Evolutionary conservation across 306 rosid species (phyloP).

Genomic region (Quillaja saponaria): DNA sequence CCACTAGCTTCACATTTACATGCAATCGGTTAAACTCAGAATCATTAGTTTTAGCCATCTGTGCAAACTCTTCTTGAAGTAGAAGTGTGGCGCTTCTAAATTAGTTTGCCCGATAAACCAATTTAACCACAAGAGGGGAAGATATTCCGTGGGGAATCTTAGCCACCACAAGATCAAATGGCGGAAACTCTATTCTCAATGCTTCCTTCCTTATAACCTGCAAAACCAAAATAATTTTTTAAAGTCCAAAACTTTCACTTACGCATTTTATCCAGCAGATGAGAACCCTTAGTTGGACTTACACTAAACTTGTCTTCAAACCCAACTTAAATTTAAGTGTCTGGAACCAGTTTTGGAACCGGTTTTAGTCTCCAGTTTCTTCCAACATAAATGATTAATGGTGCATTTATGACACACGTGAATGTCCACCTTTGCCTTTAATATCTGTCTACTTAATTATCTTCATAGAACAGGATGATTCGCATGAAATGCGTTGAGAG

Average conservation of each 20-base stretch:
- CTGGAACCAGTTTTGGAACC: too few species aligned
- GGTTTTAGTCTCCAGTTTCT: too few species aligned
- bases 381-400: too few species aligned
- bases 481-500: too few species aligned
- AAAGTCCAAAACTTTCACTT: background rate
- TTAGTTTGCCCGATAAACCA: constrained; percentile 48
- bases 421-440: too few species aligned
- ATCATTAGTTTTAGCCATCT: constrained; percentile 72
- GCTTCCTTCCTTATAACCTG: constrained; percentile 76
- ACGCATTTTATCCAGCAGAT: constrained; percentile 54
- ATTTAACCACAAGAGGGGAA: constrained; percentile 68
- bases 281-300: constrained; percentile 9
- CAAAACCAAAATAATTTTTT: constrained; percentile 16
- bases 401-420: too few species aligned
- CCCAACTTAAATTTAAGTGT: too few species aligned
- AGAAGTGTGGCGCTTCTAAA: constrained; percentile 87
- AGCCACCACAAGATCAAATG: constrained; percentile 77
- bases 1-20: constrained; percentile 72
- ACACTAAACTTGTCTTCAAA: constrained; percentile 45
- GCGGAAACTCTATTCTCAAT: constrained; percentile 65
- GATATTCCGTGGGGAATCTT: constrained; percentile 88
- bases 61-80: constrained; percentile 87
- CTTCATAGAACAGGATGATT: too few species aligned
- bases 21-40: constrained; percentile 79
- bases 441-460: too few species aligned